A percentile compares a stretch with the other conserved stretches of the same genome.
phyloP scores from a whole-genome alignment of 139 green algal species.

The Protoeuglena noctilucae region DNA sequence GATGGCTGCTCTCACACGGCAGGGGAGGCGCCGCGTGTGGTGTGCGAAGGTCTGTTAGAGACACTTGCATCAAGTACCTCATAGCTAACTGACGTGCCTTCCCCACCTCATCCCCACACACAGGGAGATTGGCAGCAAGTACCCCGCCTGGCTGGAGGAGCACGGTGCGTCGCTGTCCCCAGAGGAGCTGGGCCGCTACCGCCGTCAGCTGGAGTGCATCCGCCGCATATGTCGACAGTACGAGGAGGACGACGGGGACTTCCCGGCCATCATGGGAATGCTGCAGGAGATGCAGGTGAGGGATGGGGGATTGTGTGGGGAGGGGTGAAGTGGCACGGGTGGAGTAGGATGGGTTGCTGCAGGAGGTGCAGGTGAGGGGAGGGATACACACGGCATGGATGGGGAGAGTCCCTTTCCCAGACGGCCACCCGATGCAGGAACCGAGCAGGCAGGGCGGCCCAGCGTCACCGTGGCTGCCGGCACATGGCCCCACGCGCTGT shows the following conservation, averaged over 20 bases:
- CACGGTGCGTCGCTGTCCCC: conserved; percentile 19
- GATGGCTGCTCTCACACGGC: neutral
- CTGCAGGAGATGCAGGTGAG: conserved; percentile 59
- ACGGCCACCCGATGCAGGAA: neutral
- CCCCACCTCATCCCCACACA: no score
- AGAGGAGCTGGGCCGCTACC: conserved; percentile 40
- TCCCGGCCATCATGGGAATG: conserved; percentile 35
- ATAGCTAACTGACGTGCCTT: conserved; percentile 1
- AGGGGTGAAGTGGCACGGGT: conserved; percentile 9
- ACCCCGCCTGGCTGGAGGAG: conserved; percentile 56
- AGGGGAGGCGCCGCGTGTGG: neutral
- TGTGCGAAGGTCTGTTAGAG: neutral
- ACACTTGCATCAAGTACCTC: neutral
- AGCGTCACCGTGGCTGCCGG: neutral
- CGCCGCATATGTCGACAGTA: conserved; percentile 44
- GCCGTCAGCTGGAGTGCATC: conserved; percentile 44
- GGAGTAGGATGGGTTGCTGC: conserved; percentile 40
- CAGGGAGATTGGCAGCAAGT: conserved; percentile 63
- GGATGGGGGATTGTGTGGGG: no score
- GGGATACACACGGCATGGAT: neutral
- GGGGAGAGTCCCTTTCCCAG: neutral
- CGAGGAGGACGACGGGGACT: conserved; percentile 43
- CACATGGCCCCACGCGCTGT: neutral
- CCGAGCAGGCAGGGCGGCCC: neutral
- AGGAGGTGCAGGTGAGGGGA: conserved; percentile 18